These are phyloP conservation scores for Psilocybe subaeruginosa DNA, from an alignment of 768 basidiomycete species.

Conservation along the genomic window DNA sequence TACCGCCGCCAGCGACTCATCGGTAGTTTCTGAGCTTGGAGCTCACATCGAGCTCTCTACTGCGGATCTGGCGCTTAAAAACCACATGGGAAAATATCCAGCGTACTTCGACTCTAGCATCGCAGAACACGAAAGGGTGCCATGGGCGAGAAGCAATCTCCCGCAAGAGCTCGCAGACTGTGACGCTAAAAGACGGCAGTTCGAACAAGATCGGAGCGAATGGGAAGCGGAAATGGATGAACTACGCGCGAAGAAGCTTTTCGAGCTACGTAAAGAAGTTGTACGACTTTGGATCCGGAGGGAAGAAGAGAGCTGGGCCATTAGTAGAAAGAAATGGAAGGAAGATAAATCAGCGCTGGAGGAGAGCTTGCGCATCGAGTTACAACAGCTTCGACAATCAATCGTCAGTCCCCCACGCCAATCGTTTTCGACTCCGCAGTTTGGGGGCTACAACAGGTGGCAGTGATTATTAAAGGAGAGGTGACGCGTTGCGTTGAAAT, in stretches of 20 bases:
- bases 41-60: background rate
- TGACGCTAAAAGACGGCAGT: background rate
- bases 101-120: conserved; percentile 1
- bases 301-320: background rate
- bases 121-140: background rate
- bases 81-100: background rate
- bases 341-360: background rate
- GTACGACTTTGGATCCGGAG: conserved; percentile 6
- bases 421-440: too few species aligned
- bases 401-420: too few species aligned
- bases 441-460: too few species aligned
- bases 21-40: too few species aligned
- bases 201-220: background rate
- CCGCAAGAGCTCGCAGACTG: background rate
- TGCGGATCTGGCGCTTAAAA: background rate
- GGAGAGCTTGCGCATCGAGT: background rate
- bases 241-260: background rate
- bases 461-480: too few species aligned
- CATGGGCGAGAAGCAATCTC: conserved; percentile 1
- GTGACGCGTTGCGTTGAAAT: too few species aligned
- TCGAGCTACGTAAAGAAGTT: conserved; percentile 1
- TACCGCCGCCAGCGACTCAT: too few species aligned
- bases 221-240: conserved; percentile 2
- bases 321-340: background rate
- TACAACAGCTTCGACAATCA: background rate